A percentile compares a stretch with the other conserved stretches of the same genome.
Evolutionary conservation across 768 basidiomycete genomes (phyloP).

Genomic region (Mycena vulgaris): DNA sequence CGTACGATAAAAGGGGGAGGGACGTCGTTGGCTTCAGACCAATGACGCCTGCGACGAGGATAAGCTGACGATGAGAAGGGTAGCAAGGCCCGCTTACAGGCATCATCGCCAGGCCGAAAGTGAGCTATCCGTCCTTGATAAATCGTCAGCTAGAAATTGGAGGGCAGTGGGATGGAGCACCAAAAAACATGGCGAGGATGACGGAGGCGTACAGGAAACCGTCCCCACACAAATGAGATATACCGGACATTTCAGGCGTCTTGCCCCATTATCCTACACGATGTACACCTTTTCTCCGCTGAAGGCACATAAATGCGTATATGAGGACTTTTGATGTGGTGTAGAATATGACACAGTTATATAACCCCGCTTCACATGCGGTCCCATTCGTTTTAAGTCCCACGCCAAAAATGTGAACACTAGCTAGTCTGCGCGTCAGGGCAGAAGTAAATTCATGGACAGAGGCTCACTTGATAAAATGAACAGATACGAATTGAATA

Average conservation of each 20-base stretch:
- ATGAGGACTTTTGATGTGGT: conserved; percentile 61
- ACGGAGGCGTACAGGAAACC: conserved; percentile 57
- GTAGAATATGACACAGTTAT: conserved; percentile 60
- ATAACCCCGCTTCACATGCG: conserved; percentile 60
- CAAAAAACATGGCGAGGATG: conserved; percentile 55
- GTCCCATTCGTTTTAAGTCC: conserved; percentile 55
- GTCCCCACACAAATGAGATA: conserved; percentile 58
- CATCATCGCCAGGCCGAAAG: conserved; percentile 48
- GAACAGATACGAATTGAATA: conserved; percentile 33
- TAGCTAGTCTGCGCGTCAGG: conserved; percentile 45
- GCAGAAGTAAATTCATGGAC: too few species aligned
- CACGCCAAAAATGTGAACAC: conserved; percentile 59
- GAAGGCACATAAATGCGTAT: conserved; percentile 60
- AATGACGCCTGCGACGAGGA: conserved; percentile 47
- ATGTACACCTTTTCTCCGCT: conserved; percentile 65
- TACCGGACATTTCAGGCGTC: conserved; percentile 55
- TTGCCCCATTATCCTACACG: conserved; percentile 54
- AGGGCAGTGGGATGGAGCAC: conserved; percentile 37
- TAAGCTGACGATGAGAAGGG: neutral
- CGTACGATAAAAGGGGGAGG: conserved; percentile 62
- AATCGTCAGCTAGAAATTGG: neutral
- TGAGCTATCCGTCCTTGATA: conserved; percentile 54
- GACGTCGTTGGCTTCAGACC: conserved; percentile 61
- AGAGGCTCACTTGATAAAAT: conserved; percentile 21
- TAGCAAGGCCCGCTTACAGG: conserved; percentile 44